A percentile compares a stretch with the other conserved stretches of the same genome.
Conservation (phyloP, 129 eudicot species). For the Smallanthus sonchifolius region DNA sequence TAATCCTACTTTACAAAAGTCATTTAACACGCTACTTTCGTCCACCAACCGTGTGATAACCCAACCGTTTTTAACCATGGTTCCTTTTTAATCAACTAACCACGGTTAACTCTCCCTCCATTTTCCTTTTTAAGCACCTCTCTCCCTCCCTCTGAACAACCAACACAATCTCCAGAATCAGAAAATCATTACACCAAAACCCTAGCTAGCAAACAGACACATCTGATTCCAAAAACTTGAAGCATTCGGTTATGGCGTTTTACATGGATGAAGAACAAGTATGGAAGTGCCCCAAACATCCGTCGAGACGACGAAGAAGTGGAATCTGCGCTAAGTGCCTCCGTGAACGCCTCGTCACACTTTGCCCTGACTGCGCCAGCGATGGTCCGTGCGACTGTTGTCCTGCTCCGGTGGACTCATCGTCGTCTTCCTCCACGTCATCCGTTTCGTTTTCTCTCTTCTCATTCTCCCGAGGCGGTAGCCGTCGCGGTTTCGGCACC, state of each 20-base stretch:
- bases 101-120: slow-evolving; percentile 32
- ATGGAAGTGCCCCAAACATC: slow-evolving; percentile 81
- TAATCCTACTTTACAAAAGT: not conserved
- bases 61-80: slow-evolving; percentile 17
- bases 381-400: slow-evolving; percentile 59
- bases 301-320: slow-evolving; percentile 51
- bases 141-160: not conserved
- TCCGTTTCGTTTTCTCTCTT: slow-evolving; percentile 30
- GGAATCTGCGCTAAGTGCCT: slow-evolving; percentile 86
- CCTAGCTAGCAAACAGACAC: not conserved
- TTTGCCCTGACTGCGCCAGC: slow-evolving; percentile 66
- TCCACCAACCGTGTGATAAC: slow-evolving; percentile 18
- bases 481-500: slow-evolving; percentile 29
- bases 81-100: not conserved
- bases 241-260: slow-evolving; percentile 31
- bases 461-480: slow-evolving; percentile 33
- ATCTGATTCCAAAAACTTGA: not conserved
- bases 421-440: slow-evolving; percentile 43
- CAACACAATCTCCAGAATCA: not conserved
- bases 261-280: slow-evolving; percentile 62
- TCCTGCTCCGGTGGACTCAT: slow-evolving; percentile 28
- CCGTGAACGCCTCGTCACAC: slow-evolving; percentile 63
- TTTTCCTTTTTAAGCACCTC: slow-evolving; percentile 26
- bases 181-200: not conserved
- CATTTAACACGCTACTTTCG: slow-evolving; percentile 17